Base-by-base conservation (phyloP, 2,329 filamentous ascomycete species). In the Claviceps sp. region DNA sequence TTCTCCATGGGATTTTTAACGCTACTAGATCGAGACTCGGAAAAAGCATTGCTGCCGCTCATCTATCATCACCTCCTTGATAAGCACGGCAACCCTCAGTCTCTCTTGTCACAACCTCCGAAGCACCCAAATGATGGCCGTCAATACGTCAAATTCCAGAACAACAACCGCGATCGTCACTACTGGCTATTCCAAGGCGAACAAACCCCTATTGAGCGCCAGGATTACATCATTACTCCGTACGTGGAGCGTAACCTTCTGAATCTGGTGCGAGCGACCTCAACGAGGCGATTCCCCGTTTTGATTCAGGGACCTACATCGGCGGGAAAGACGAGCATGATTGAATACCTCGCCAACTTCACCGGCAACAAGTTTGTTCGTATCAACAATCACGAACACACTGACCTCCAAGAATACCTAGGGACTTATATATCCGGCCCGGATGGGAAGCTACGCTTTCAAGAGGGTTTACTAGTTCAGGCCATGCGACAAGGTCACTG, bases 341-440 rank as follows among this genome's bases (percentile, higher is more conserved):
- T 98, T 43, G 91, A 97, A 68, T 96, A 95, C 64, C 77, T 99
- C 40, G 91, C 94, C n/a, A 93, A 95, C 62, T 85, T 87, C 52
- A 97, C 89, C 34, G 93, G 94, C 3, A 95, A 99, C 65, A 93
- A 87, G 62, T 98, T 97, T 63, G 89, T 98, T 44, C 82, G 93
- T 55, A 98, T 99, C 73, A 99, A 99, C 70, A 99, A 99, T 60
- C 93, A 99, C 68, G 94, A 99, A 64, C 93, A 98, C 63, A 98
- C 93, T 0, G 93, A 99, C 66, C 73, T 99, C 40, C 93, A 98
- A 67, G 94, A 99, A 64, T 99, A 99, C 62, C 73, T 99, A 5
- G 93, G 93, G 17, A 95, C 89, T 0, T 99, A 98, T 59, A 75
- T 95, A 1, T 96, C 93, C 2, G 87, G 84, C 24, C 70, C 82